phyloP scores from a whole-genome alignment of 352 stramenopile genomes.

The Pythium volutum region DNA sequence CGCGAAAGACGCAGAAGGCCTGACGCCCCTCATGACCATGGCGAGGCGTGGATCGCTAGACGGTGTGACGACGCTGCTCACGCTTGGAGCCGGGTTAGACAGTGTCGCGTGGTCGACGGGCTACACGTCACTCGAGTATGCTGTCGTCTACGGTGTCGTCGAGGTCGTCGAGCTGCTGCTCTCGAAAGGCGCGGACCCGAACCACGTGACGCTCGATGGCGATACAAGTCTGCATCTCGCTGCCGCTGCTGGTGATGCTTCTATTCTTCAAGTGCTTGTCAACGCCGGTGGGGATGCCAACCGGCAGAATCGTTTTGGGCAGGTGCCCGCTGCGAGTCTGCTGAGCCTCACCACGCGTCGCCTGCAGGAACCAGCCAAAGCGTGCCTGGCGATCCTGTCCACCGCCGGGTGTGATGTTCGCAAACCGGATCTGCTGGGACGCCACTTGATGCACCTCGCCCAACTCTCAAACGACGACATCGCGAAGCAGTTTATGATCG shows the following conservation, averaged over 20 bases:
- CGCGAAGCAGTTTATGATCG: constrained; percentile 30
- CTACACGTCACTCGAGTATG: constrained; percentile 65
- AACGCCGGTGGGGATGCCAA: constrained; percentile 57
- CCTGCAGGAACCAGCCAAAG: constrained; percentile 26
- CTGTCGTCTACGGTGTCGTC: constrained; percentile 34
- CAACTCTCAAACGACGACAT: constrained; percentile 39
- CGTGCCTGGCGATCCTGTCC: constrained; percentile 53
- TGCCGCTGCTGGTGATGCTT: constrained; percentile 32
- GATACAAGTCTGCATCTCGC: constrained; percentile 77
- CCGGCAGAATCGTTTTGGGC: constrained; percentile 63
- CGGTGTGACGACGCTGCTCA: constrained; percentile 64
- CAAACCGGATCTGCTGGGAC: constrained; percentile 65
- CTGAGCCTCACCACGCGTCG: constrained; percentile 30
- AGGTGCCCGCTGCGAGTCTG: constrained; percentile 54
- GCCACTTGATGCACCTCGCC: constrained; percentile 51
- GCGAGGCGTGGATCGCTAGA: constrained; percentile 56
- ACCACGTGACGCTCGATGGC: constrained; percentile 52
- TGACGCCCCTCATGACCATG: constrained; percentile 83
- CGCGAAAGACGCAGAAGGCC: constrained; percentile 51
- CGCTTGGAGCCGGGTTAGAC: constrained; percentile 63
- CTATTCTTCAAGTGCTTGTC: constrained; percentile 57
- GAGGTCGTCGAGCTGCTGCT: constrained; percentile 69
- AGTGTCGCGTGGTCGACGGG: constrained; percentile 73
- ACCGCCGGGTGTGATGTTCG: constrained; percentile 43
- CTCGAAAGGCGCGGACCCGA: constrained; percentile 64